These are phyloP conservation scores for Moesziomyces globuligerus DNA, from an alignment of 1,284 basidiomycete species.

Conservation along the genomic window DNA sequence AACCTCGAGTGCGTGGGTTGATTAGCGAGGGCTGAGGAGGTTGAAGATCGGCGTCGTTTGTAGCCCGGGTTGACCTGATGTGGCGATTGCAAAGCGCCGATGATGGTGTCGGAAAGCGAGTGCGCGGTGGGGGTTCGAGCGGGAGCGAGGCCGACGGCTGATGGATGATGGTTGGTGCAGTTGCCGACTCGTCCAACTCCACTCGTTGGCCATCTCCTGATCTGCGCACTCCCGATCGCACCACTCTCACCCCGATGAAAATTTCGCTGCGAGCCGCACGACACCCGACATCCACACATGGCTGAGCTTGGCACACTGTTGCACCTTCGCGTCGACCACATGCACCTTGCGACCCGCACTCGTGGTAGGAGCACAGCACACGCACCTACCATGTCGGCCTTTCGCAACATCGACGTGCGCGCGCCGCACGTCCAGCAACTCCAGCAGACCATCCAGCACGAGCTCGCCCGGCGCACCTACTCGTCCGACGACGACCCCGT, in stretches of 20 bases:
- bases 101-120: too few relatives aligned
- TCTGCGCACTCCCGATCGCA: not conserved
- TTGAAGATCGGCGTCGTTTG: too few relatives aligned
- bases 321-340: not conserved
- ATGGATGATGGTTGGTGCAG: constrained; percentile 23
- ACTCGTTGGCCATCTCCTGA: constrained; percentile 11
- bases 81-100: too few relatives aligned
- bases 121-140: too few relatives aligned
- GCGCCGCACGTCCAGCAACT: constrained; percentile 35
- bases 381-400: constrained; percentile 20
- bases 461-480: constrained; percentile 52
- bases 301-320: too few relatives aligned
- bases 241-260: constrained; percentile 5
- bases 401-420: constrained; percentile 46
- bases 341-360: not conserved
- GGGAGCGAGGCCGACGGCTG: too few relatives aligned
- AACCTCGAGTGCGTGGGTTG: not conserved
- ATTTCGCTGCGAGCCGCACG: constrained; percentile 20
- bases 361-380: too few relatives aligned
- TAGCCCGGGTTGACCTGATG: too few relatives aligned
- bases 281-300: constrained; percentile 8
- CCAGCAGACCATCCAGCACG: constrained; percentile 49
- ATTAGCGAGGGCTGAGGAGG: not conserved
- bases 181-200: constrained; percentile 18
- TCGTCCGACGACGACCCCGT: constrained; percentile 53